Percentiles rank a stretch among this genome's conserved stretches.
These are phyloP conservation scores for Mortierella sp. DNA, from an alignment of 371 early-diverging fungal genomes.

Conservation along the genomic window DNA sequence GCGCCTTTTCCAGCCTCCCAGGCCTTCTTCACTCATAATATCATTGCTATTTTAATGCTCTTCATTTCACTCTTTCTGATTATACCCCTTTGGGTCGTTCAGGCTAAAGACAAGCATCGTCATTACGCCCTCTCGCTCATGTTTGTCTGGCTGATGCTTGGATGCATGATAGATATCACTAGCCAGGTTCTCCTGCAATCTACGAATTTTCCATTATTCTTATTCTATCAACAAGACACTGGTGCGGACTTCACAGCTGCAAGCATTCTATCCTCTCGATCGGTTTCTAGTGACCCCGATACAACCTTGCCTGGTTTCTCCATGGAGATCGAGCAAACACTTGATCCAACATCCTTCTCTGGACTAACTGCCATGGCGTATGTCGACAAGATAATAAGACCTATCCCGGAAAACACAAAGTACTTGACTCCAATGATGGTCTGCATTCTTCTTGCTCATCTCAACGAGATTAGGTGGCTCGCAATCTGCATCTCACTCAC, in stretches of 20 bases:
- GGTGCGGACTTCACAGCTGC: neutral
- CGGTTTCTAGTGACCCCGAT: neutral
- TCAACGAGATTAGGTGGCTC: slow-evolving; percentile 19
- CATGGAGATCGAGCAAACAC: neutral
- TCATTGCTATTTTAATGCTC: neutral
- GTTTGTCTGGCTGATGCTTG: slow-evolving; percentile 27
- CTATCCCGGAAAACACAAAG: neutral
- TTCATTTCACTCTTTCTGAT: neutral
- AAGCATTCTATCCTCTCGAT: neutral
- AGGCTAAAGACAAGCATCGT: slow-evolving; percentile 15
- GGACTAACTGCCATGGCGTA: slow-evolving; percentile 2
- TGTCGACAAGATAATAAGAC: neutral
- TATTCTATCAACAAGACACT: too few relatives aligned
- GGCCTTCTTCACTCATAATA: neutral
- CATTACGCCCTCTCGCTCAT: slow-evolving; percentile 29
- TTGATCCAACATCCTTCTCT: neutral
- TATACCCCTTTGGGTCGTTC: slow-evolving; percentile 24
- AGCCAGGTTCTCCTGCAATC: slow-evolving; percentile 10
- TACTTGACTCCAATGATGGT: neutral
- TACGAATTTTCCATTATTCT: slow-evolving; percentile 12
- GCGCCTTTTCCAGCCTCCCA: neutral
- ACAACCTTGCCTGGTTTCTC: neutral
- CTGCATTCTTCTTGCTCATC: slow-evolving; percentile 19
- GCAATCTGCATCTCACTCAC: slow-evolving; percentile 12
- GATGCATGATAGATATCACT: slow-evolving; percentile 5